Evolutionary conservation across 306 rosid species (phyloP).

Genomic region (Begonia fuchsioides): DNA sequence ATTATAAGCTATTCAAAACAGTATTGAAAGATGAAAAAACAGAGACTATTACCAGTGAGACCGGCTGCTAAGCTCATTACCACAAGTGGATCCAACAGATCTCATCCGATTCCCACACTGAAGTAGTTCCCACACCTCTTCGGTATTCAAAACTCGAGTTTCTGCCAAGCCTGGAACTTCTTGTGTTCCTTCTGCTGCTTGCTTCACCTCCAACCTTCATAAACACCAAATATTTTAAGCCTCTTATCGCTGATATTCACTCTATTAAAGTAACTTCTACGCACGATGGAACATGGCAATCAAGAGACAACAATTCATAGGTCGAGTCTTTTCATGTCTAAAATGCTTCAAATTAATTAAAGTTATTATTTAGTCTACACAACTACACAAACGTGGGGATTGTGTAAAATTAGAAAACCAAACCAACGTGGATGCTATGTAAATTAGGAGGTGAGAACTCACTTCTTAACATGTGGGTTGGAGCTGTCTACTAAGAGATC

Average conservation of each 20-base stretch:
- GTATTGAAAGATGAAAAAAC: too few relatives aligned
- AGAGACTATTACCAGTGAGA: constrained; percentile 64
- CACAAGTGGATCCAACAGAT: constrained; percentile 94
- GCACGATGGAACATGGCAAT: too few relatives aligned
- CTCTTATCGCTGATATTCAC: not conserved
- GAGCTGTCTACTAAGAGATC: constrained; percentile 78
- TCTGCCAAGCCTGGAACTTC: constrained; percentile 95
- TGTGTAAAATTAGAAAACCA: too few relatives aligned
- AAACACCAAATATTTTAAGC: constrained; percentile 4
- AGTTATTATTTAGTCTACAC: too few relatives aligned
- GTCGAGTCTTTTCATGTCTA: too few relatives aligned
- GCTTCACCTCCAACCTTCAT: constrained; percentile 86
- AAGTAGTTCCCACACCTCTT: constrained; percentile 76
- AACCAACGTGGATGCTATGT: too few relatives aligned
- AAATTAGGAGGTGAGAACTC: constrained; percentile 18
- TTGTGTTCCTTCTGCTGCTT: constrained; percentile 82
- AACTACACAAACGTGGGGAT: too few relatives aligned
- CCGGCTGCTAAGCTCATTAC: constrained; percentile 93
- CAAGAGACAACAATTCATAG: too few relatives aligned
- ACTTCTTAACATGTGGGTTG: constrained; percentile 68
- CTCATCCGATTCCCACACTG: constrained; percentile 66
- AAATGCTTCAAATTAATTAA: too few relatives aligned
- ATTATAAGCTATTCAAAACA: too few relatives aligned
- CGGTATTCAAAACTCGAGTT: constrained; percentile 46
- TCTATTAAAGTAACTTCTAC: not conserved